phyloP scores from a whole-genome alignment of 1,139 yeast species.

The Pichia sp. region DNA sequence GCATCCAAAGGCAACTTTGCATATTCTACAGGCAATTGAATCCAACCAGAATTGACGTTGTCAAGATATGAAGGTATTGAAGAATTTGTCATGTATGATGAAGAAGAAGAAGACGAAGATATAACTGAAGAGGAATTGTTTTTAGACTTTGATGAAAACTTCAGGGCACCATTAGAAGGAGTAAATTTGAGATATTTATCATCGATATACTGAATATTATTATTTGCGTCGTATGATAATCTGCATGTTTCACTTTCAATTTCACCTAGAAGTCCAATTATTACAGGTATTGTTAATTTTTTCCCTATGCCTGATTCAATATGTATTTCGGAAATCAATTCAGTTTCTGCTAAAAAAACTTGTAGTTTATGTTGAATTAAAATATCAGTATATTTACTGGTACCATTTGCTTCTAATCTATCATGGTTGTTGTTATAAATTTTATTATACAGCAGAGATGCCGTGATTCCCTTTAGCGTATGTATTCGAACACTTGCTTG shows the following conservation, averaged over 20 bases:
- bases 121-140: background rate
- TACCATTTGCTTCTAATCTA: no score
- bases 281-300: constrained; percentile 60
- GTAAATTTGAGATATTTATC: constrained; percentile 4
- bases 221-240: background rate
- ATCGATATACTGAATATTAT: background rate
- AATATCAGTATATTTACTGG: background rate
- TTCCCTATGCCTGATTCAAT: constrained; percentile 52
- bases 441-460: constrained; percentile 4
- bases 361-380: constrained; percentile 9
- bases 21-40: constrained; percentile 63
- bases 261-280: constrained; percentile 20
- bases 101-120: background rate
- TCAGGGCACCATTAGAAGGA: background rate
- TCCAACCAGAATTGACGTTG: constrained; percentile 32
- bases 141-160: background rate
- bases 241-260: constrained; percentile 1
- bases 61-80: background rate
- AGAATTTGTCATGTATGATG: background rate
- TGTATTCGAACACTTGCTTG: constrained; percentile 35
- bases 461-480: constrained; percentile 9
- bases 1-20: constrained; percentile 62
- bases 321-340: constrained; percentile 46
- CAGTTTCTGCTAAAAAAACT: constrained; percentile 1
- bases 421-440: background rate